Percentiles rank a stretch among this genome's conserved stretches.
Evolutionary conservation across 495 filamentous ascomycete species (phyloP).

Genomic region (Podospora tetraspora): DNA sequence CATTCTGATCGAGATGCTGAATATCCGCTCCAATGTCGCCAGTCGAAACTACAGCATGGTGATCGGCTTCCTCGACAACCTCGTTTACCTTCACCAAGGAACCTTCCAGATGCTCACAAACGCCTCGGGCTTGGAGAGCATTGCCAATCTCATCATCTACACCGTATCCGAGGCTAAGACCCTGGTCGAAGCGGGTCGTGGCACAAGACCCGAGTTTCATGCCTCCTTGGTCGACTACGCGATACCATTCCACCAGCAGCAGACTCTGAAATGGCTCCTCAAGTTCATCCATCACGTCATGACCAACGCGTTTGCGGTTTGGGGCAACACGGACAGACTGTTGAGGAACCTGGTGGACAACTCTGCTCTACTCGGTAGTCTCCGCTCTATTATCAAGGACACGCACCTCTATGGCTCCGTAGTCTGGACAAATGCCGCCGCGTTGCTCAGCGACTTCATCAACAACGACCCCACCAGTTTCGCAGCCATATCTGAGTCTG

Average conservation of each 20-base stretch:
- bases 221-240: constrained; percentile 83
- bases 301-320: constrained; percentile 59
- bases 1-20: constrained; percentile 83
- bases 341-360: constrained; percentile 93
- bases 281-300: constrained; percentile 96
- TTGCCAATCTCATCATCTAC: constrained; percentile 75
- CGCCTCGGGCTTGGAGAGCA: constrained; percentile 76
- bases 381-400: constrained; percentile 78
- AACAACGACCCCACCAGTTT: constrained; percentile 99
- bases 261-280: constrained; percentile 86
- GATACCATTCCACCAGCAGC: constrained; percentile 86
- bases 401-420: constrained; percentile 74
- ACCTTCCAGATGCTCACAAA: constrained; percentile 73
- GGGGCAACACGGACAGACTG: constrained; percentile 79
- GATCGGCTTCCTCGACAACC: constrained; percentile 76
- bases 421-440: constrained; percentile 89
- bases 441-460: constrained; percentile 90
- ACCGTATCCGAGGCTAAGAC: constrained; percentile 69
- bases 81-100: constrained; percentile 74
- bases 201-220: constrained; percentile 71
- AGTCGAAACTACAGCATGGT: constrained; percentile 75
- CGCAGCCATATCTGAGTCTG: constrained; percentile 87
- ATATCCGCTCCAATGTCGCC: constrained; percentile 73
- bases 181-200: constrained; percentile 57
- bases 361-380: constrained; percentile 67